phyloP scores from a whole-genome alignment of 208 protist genomes.

The Leishmania tropica region DNA sequence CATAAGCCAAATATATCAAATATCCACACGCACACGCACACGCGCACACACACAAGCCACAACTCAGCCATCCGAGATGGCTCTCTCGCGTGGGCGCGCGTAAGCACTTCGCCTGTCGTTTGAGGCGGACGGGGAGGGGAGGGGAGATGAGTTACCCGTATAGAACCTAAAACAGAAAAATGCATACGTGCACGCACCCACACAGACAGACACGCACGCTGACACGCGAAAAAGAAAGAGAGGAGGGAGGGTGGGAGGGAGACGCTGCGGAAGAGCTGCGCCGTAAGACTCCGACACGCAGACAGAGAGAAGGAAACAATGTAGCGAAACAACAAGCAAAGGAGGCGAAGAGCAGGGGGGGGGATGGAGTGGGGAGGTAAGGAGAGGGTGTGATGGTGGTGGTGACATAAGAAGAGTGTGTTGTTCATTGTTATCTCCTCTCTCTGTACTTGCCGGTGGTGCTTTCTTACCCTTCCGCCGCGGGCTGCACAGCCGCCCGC shows the following conservation, averaged over 20 bases:
- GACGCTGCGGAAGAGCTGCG: background rate
- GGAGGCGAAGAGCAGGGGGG: background rate
- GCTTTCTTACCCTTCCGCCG: too few relatives aligned
- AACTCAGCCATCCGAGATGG: too few relatives aligned
- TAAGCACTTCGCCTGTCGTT: background rate
- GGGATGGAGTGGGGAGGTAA: background rate
- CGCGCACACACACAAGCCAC: too few relatives aligned
- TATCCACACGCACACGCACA: too few relatives aligned
- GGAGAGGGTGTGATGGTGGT: too few relatives aligned
- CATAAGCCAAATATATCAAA: background rate
- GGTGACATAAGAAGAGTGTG: too few relatives aligned
- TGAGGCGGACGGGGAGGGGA: background rate
- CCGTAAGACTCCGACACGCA: background rate
- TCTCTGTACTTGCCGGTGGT: too few relatives aligned
- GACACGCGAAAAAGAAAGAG: too few relatives aligned
- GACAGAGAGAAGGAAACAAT: conserved; percentile 7
- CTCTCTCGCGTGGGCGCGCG: background rate
- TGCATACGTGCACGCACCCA: too few relatives aligned
- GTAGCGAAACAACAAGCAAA: background rate
- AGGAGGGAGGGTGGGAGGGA: background rate
- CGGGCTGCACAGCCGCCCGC: background rate
- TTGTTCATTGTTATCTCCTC: background rate
- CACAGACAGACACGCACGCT: too few relatives aligned
- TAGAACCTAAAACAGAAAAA: background rate
- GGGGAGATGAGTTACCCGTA: background rate